phyloP scores from a whole-genome alignment of 148 eudicot species.

The Polygonum maritimum region DNA sequence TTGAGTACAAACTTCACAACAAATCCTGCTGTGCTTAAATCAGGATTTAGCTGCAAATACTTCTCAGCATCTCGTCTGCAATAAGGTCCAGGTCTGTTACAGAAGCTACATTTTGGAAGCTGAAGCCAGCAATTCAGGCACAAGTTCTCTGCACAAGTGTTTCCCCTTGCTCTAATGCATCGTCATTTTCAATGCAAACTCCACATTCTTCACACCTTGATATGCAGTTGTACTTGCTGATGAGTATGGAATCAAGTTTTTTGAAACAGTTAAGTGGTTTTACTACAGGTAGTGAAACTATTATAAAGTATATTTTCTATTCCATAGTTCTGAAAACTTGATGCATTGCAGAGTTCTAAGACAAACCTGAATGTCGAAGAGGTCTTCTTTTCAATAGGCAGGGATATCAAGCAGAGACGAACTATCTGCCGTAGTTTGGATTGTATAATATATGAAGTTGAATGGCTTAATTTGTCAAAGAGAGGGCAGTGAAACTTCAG shows the following conservation, averaged over 20 bases:
- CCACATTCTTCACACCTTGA: conserved; percentile 71
- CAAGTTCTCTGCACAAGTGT: conserved; percentile 43
- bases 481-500: not conserved
- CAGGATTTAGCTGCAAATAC: not conserved
- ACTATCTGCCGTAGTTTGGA: not conserved
- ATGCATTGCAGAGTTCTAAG: conserved; percentile 11
- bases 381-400: conserved; percentile 11
- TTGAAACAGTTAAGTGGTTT: conserved; percentile 13
- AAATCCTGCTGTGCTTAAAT: conserved; percentile 23
- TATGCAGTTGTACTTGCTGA: conserved; percentile 31
- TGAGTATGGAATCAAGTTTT: conserved; percentile 12
- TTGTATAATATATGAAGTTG: no score
- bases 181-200: conserved; percentile 23
- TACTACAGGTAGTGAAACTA: not conserved
- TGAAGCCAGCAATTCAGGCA: conserved; percentile 59
- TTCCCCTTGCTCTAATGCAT: conserved; percentile 34
- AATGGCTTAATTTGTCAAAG: not conserved
- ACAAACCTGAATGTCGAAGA: conserved; percentile 13
- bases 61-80: conserved; percentile 35
- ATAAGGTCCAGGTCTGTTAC: conserved; percentile 71
- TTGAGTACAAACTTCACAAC: conserved; percentile 39
- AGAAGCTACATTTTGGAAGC: conserved; percentile 55
- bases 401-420: conserved; percentile 11
- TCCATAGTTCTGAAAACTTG: not conserved
- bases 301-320: not conserved